A percentile compares a stretch with the other conserved stretches of the same genome.
Conservation (phyloP, 1,284 basidiomycete genomes). For the Fomitopsis palustris region DNA sequence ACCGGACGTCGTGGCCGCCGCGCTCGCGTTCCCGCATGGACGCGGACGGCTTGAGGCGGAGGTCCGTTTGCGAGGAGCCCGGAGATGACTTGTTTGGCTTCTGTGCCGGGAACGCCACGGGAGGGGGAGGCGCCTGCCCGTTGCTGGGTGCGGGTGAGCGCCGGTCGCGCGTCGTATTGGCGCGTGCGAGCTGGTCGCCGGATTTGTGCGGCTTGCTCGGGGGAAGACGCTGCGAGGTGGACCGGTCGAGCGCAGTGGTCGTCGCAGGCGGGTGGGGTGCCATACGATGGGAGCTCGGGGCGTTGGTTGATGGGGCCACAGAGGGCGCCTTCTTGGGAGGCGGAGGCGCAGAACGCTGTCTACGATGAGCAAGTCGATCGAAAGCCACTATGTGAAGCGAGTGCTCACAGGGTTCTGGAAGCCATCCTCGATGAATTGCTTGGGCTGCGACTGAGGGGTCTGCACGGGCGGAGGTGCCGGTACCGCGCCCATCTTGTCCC, state of each 20-base stretch:
- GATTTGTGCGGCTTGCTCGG: slow-evolving; percentile 49
- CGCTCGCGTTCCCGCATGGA: slow-evolving; percentile 15
- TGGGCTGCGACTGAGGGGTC: slow-evolving; percentile 12
- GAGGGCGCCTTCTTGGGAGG: slow-evolving; percentile 53
- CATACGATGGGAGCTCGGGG: slow-evolving; percentile 57
- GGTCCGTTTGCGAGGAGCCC: slow-evolving; percentile 51
- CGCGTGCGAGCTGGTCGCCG: slow-evolving; percentile 51
- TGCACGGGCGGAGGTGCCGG: slow-evolving; percentile 23
- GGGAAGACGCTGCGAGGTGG: slow-evolving; percentile 65
- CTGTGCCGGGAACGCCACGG: slow-evolving; percentile 11
- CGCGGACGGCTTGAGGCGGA: slow-evolving; percentile 40
- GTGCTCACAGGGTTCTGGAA: slow-evolving; percentile 50
- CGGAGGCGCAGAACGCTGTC: slow-evolving; percentile 44
- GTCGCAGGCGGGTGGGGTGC: slow-evolving; percentile 64
- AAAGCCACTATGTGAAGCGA: not conserved
- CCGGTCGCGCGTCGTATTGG: slow-evolving; percentile 64
- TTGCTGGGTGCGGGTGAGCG: slow-evolving; percentile 29
- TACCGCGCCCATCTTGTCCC: slow-evolving; percentile 74
- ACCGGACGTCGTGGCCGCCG: slow-evolving; percentile 13
- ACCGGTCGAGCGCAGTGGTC: slow-evolving; percentile 66
- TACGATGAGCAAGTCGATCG: not conserved
- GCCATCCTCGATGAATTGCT: slow-evolving; percentile 37
- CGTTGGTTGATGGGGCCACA: slow-evolving; percentile 28
- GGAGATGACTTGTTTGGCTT: slow-evolving; percentile 46
- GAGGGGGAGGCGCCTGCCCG: slow-evolving; percentile 12